Evolutionary conservation across 2,329 filamentous ascomycete species (phyloP), one percentile per base, ranked within the genome.

Genomic region (Remersonia thermophila): DNA sequence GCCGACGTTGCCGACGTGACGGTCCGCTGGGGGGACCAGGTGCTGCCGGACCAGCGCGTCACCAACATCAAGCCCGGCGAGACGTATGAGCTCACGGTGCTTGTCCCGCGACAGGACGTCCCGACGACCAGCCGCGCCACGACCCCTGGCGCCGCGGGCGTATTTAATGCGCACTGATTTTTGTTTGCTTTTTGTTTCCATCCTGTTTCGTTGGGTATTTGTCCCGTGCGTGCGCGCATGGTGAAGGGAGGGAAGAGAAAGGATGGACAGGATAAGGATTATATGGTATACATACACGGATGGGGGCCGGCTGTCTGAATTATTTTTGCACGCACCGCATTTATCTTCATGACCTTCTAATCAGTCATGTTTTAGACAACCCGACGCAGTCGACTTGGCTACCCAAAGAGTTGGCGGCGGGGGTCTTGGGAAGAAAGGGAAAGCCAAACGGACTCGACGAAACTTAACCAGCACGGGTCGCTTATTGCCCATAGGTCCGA

Each of bases 71-170:
- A 60, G 41, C 41, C 51, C 0, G 67, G 66, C 2, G 51, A 52
- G 45, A 62, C 56, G 8, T 71, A 71, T 38, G 50, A 60, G 38
- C 48, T 72, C 2, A 53, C 55, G 2, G 62, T 71, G 1, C 2
- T 47, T 38, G 45, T 51, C 17, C 48, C 48, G 13, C 33, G 43
- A 32, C 45, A 44, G 27, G 17, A 13, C 5, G 5, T n/a, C n/a
- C n/a, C n/a, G n/a, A n/a, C n/a, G n/a, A n/a, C n/a, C n/a, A n/a
- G n/a, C n/a, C n/a, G 20, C 20, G 20, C 20, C 9, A 5, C 9
- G 5, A 23, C 20, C 20, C 5, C 5, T 34, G 25, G 16, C n/a
- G 14, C 32, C 27, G 23, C 25, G 20, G 20, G n/a, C n/a, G n/a
- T n/a, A n/a, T n/a, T n/a, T n/a, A n/a, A n/a, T n/a, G n/a, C 20